Base-by-base conservation (phyloP, 2,329 filamentous ascomycete species). In the Biscogniauxia mediterranea region DNA sequence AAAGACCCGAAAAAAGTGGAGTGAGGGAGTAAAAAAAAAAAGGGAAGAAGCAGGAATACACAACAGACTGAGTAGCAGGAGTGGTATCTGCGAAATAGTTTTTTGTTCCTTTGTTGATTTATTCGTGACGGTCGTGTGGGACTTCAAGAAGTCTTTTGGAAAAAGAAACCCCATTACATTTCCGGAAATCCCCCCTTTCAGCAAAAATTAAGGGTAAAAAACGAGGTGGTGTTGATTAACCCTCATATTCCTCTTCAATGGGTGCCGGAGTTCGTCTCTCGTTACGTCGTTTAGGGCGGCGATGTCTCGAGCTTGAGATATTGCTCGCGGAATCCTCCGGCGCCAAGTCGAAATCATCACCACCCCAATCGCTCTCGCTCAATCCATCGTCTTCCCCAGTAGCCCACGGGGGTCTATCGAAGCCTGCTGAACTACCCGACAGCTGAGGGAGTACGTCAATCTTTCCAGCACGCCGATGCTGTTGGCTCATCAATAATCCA, bases 291-390 rank as follows among this genome's bases (percentile, higher is more conserved):
- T 89, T 90, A 51, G 85, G 88, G 70, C 87, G 80, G 67, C 87
- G 81, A 70, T 89, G 82, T 68, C 89, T 76, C 57, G 88, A 89
- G 71, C 87, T 90, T 71, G 86, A 89, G 62, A 94, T 91, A 72
- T 93, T 93, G 75, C 90, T 93, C 23, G 91, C 91, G 58, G 85
- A 89, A 74, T 94, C 91, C 70, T 94, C 91, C 0, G 91, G 91
- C 67, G 88, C 88, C 55, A 94, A 80, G 68, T 80, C 79, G 56
- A 75, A 72, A 61, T 85, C 81, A 58, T 87, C 85, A 54, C 81
- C 80, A 19, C 79, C 80, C 79, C 84, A 85, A 60, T 88, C 85
- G 56, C 83, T 84, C 63, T 87, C 84, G 66, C 80, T 84, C 56
- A 73, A 62, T n/a, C 75, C 77, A 55, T 83, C 81, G n/a, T 76